A percentile compares a stretch with the other conserved stretches of the same genome.
Conservation (phyloP, 208 protist genomes). For the Wallacemonas sp. region DNA sequence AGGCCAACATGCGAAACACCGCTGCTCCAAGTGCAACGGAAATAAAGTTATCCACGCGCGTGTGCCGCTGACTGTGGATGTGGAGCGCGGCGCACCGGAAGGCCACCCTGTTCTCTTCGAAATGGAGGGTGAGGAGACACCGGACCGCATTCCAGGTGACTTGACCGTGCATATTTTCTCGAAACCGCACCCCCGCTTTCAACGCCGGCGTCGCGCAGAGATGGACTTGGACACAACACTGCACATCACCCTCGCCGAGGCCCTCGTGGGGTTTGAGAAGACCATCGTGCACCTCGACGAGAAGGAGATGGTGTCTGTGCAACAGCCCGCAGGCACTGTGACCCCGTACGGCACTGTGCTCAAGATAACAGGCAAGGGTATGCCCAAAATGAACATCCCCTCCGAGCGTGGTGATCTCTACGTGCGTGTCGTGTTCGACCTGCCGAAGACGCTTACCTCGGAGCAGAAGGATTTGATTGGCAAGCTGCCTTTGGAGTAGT, state of each 20-base stretch:
- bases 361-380: slow-evolving; percentile 84
- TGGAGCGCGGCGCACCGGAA: slow-evolving; percentile 76
- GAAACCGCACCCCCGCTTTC: slow-evolving; percentile 71
- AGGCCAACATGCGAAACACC: slow-evolving; percentile 71
- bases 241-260: slow-evolving; percentile 81
- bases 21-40: slow-evolving; percentile 79
- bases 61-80: slow-evolving; percentile 50
- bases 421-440: slow-evolving; percentile 72
- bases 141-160: slow-evolving; percentile 83
- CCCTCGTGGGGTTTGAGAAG: slow-evolving; percentile 89
- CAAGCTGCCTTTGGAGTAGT: too few species aligned
- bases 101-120: slow-evolving; percentile 73
- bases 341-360: slow-evolving; percentile 75
- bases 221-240: slow-evolving; percentile 80
- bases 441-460: slow-evolving; percentile 65
- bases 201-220: slow-evolving; percentile 47
- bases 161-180: slow-evolving; percentile 59
- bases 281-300: slow-evolving; percentile 88
- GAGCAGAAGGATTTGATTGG: slow-evolving; percentile 42
- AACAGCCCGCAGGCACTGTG: slow-evolving; percentile 23
- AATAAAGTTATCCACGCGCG: slow-evolving; percentile 51
- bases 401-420: slow-evolving; percentile 91
- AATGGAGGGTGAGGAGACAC: slow-evolving; percentile 84
- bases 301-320: slow-evolving; percentile 43
- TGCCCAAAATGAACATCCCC: slow-evolving; percentile 85